A percentile compares a stretch with the other conserved stretches of the same genome.
These are phyloP conservation scores for Chondrostereum purpureum DNA, from an alignment of 1,284 basidiomycete genomes.

Conservation along the genomic window DNA sequence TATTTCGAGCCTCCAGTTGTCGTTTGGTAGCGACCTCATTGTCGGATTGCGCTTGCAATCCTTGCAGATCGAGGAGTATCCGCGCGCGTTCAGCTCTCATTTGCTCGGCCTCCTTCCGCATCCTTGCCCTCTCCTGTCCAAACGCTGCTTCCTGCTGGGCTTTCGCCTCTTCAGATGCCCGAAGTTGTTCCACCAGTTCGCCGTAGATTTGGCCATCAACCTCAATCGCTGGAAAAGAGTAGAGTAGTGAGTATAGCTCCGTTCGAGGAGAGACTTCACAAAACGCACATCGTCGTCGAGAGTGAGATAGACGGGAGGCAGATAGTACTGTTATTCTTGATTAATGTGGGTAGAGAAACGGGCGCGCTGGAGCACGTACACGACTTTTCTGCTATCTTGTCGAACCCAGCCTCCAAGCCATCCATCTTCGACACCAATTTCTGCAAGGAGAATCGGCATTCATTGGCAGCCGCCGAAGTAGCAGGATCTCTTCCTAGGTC, in stretches of 20 bases:
- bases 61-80: constrained; percentile 59
- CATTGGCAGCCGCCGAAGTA: constrained; percentile 50
- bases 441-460: constrained; percentile 55
- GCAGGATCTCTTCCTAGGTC: constrained; percentile 55
- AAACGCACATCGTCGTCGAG: constrained; percentile 63
- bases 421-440: constrained; percentile 73
- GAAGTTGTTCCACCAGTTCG: constrained; percentile 60
- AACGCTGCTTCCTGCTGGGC: constrained; percentile 45
- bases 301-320: constrained; percentile 57
- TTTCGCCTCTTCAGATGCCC: constrained; percentile 46
- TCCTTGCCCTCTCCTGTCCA: constrained; percentile 43
- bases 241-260: constrained; percentile 4
- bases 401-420: constrained; percentile 67
- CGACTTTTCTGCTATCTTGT: constrained; percentile 74
- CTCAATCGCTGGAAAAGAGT: constrained; percentile 44
- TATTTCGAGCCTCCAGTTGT: constrained; percentile 61
- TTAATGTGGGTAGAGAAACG: constrained; percentile 6
- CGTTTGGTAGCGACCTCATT: constrained; percentile 51
- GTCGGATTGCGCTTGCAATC: constrained; percentile 57
- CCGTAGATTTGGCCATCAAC: constrained; percentile 65
- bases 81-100: constrained; percentile 45
- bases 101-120: constrained; percentile 50
- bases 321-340: constrained; percentile 74
- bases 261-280: constrained; percentile 22
- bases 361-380: constrained; percentile 48